phyloP scores from a whole-genome alignment of 1,139 yeast genomes.

The Nakaseomyces nivariensis region DNA sequence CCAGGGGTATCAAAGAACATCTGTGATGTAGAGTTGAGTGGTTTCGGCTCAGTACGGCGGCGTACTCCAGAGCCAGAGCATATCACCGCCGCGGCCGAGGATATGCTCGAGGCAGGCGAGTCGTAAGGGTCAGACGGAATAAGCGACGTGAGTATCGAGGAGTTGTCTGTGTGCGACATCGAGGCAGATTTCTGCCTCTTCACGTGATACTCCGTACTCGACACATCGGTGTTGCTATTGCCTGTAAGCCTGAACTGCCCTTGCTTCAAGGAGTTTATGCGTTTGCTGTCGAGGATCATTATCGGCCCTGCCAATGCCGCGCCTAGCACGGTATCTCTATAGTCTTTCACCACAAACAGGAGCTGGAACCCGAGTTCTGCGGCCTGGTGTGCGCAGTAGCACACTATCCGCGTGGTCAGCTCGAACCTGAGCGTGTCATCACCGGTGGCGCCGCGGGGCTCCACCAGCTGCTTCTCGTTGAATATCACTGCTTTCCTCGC shows the following conservation, averaged over 20 bases:
- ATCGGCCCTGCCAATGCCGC: constrained; percentile 63
- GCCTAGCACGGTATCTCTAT: constrained; percentile 57
- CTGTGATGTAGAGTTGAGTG: not conserved
- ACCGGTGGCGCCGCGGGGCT: constrained; percentile 35
- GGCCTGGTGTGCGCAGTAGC: constrained; percentile 91
- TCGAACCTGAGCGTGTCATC: constrained; percentile 42
- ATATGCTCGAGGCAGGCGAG: not conserved
- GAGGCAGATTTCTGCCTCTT: not conserved
- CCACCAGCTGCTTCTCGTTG: constrained; percentile 78
- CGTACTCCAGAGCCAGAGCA: not conserved
- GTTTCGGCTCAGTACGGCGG: not conserved
- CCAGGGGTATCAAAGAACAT: not conserved
- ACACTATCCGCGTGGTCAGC: constrained; percentile 76
- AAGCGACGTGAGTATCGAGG: not conserved
- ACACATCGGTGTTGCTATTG: not conserved
- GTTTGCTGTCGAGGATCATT: constrained; percentile 66
- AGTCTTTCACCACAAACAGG: constrained; percentile 58
- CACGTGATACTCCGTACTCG: not conserved
- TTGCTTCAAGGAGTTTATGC: not conserved
- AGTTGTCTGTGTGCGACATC: not conserved
- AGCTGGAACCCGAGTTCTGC: constrained; percentile 72
- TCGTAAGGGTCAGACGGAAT: not conserved
- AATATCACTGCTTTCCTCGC: constrained; percentile 77
- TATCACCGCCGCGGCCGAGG: not conserved
- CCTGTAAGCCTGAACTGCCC: not conserved